A percentile compares a stretch with the other conserved stretches of the same genome.
phyloP scores from a whole-genome alignment of 2,329 filamentous ascomycete genomes.

The Cladosporium oxysporum region DNA sequence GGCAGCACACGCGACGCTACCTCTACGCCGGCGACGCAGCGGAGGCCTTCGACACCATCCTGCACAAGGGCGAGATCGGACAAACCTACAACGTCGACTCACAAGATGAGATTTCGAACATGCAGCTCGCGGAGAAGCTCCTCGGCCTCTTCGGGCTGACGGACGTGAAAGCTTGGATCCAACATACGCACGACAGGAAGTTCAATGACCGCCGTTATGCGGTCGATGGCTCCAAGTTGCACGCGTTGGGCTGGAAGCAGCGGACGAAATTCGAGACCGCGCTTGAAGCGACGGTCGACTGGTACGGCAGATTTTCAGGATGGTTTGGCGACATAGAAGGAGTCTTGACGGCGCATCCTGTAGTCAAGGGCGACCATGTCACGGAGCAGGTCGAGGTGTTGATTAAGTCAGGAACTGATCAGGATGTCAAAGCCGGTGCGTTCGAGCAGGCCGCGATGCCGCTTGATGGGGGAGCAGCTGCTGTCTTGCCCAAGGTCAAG shows the following conservation, averaged over 20 bases:
- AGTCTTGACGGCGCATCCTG: slow-evolving; percentile 66
- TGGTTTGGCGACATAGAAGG: slow-evolving; percentile 75
- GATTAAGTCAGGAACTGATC: not conserved
- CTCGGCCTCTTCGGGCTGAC: slow-evolving; percentile 63
- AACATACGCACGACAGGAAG: slow-evolving; percentile 74
- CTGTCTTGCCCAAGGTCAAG: not conserved
- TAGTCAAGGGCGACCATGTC: slow-evolving; percentile 24
- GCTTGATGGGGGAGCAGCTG: not conserved
- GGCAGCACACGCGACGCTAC: slow-evolving; percentile 72
- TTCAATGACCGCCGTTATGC: slow-evolving; percentile 77
- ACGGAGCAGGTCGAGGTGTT: not conserved
- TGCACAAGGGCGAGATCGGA: slow-evolving; percentile 73
- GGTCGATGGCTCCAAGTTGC: slow-evolving; percentile 68
- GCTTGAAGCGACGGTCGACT: slow-evolving; percentile 64
- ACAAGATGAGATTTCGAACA: slow-evolving; percentile 73
- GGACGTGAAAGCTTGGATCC: slow-evolving; percentile 62
- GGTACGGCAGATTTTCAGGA: slow-evolving; percentile 66
- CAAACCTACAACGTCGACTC: slow-evolving; percentile 84
- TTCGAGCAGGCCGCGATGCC: slow-evolving; percentile 1
- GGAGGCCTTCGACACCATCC: slow-evolving; percentile 80
- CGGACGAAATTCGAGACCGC: slow-evolving; percentile 66
- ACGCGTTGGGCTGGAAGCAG: slow-evolving; percentile 68
- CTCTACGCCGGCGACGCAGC: slow-evolving; percentile 78
- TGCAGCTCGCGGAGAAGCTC: slow-evolving; percentile 66
- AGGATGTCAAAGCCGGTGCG: slow-evolving; percentile 8